Percentiles rank a stretch among this genome's conserved stretches.
Conservation (phyloP, 805 yeast genomes). For the Candida nanaspora region DNA sequence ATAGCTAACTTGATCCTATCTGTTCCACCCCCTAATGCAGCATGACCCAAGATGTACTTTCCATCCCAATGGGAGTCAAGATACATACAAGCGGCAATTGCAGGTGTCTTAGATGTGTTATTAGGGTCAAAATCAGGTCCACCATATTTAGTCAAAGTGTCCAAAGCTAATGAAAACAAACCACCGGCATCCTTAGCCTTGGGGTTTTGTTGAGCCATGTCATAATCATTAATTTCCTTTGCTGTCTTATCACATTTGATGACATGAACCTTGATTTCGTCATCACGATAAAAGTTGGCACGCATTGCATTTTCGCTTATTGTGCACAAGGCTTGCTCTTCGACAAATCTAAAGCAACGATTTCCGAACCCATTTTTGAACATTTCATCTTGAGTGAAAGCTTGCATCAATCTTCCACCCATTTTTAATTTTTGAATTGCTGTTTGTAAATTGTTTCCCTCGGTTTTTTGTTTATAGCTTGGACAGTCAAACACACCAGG, state of each 20-base stretch:
- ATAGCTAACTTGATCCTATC: conserved; percentile 71
- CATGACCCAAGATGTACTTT: conserved; percentile 71
- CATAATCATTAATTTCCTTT: conserved; percentile 66
- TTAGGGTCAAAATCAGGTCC: conserved; percentile 31
- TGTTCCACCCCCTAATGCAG: conserved; percentile 89
- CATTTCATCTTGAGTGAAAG: conserved; percentile 90
- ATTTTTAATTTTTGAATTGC: conserved; percentile 72
- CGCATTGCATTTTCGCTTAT: conserved; percentile 37
- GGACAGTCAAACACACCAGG: conserved; percentile 68
- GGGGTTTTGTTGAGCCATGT: conserved; percentile 81
- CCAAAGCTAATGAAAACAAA: conserved; percentile 70
- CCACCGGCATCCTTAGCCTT: conserved; percentile 70
- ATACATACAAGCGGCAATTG: conserved; percentile 79
- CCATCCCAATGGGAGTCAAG: conserved; percentile 83
- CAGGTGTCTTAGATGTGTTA: conserved; percentile 44
- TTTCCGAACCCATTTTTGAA: conserved; percentile 67
- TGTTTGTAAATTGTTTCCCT: conserved; percentile 58
- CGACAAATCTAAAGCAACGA: conserved; percentile 69
- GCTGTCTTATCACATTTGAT: conserved; percentile 60
- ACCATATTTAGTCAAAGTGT: conserved; percentile 54
- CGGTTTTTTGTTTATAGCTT: conserved; percentile 34
- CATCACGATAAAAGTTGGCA: conserved; percentile 29
- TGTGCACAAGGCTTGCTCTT: conserved; percentile 52
- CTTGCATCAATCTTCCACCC: conserved; percentile 85
- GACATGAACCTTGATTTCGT: conserved; percentile 72